Evolutionary conservation across 2,329 filamentous ascomycete species (phyloP), one percentile per base, ranked within the genome.

Genomic region (Claviceps sp.): DNA sequence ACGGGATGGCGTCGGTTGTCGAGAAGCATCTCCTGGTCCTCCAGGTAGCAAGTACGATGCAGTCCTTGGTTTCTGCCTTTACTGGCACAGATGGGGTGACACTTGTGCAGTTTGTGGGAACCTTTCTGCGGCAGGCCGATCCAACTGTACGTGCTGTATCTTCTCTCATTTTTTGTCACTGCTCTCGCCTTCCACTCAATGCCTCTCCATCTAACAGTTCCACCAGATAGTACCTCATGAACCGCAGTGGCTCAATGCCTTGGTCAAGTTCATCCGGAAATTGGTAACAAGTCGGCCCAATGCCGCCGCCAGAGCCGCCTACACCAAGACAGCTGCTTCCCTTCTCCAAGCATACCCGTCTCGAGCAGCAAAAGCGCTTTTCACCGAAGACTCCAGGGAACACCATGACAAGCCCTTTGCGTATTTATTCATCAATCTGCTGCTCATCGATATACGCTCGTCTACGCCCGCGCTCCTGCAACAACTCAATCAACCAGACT

Each of bases 401-500:
- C 23, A 67, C 29, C 9, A 34, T 1, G 68, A 72, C 37, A 80
- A 77, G 54, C 75, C 80, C 0, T 77, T 80, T 54, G 75, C 78
- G 1, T 84, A 81, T 58, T 68, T 85, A 4, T 73, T 86, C 52
- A 64, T 85, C 51, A 83, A 77, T 57, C 73, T 85, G n/a, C 61
- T 85, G 6, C 72, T 85, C 37, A 78, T 85, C 52, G 83, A 86
- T 60, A 70, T 86, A 26, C 76, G 80, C 42, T 76, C 82, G 13
- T 79, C 79, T 1, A 71, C 81, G 23, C 82, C 83, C 1, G 69
- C 74, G 2, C 69, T 86, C 1, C 69, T 85, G 2, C 70, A 73
- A 43, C 71, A 77, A 50, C 72, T 84, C 52, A 81, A 82, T 59
- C 72, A 68, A 23, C 67, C 73, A 1, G 66, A 69, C 2, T 85